A percentile compares a stretch with the other conserved stretches of the same genome.
phyloP scores from a whole-genome alignment of 805 yeast genomes.

The Komagataella pseudopastoris region DNA sequence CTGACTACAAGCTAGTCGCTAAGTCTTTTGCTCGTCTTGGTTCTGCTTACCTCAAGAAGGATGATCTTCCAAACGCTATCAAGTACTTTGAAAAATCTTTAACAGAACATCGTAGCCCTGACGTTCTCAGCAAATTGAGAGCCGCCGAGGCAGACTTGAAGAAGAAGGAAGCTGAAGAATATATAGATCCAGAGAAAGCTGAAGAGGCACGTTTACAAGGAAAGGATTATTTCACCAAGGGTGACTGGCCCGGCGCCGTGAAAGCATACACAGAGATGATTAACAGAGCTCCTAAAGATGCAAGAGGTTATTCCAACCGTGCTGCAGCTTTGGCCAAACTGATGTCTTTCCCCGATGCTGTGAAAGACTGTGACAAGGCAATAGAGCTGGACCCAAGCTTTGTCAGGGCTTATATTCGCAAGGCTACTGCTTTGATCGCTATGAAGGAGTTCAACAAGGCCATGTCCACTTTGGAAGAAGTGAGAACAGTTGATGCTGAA shows the following conservation, averaged over 20 bases:
- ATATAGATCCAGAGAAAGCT: slow-evolving; percentile 83
- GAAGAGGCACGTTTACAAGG: slow-evolving; percentile 93
- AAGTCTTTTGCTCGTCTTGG: slow-evolving; percentile 92
- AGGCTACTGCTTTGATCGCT: slow-evolving; percentile 88
- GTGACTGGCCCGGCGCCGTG: slow-evolving; percentile 95
- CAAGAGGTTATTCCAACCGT: slow-evolving; percentile 93
- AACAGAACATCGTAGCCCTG: slow-evolving; percentile 96
- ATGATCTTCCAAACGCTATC: slow-evolving; percentile 60
- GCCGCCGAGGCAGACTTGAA: slow-evolving; percentile 77
- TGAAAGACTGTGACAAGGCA: slow-evolving; percentile 83
- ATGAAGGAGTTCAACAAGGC: slow-evolving; percentile 78
- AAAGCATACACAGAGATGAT: slow-evolving; percentile 92
- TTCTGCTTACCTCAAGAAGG: slow-evolving; percentile 62
- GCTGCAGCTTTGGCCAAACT: slow-evolving; percentile 94
- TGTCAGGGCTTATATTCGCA: slow-evolving; percentile 91
- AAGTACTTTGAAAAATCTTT: slow-evolving; percentile 77
- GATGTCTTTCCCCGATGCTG: slow-evolving; percentile 95
- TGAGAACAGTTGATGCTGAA: slow-evolving; percentile 62
- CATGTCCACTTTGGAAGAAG: slow-evolving; percentile 67
- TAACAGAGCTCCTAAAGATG: slow-evolving; percentile 93
- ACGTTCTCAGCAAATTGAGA: slow-evolving; percentile 77
- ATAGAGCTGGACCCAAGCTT: slow-evolving; percentile 79
- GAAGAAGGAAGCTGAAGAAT: slow-evolving; percentile 60
- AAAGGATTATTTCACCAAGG: slow-evolving; percentile 75
- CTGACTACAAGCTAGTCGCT: slow-evolving; percentile 85